These are phyloP conservation scores for Hymenoscyphus scutula DNA, from an alignment of 2,329 filamentous ascomycete species.

Conservation along the genomic window DNA sequence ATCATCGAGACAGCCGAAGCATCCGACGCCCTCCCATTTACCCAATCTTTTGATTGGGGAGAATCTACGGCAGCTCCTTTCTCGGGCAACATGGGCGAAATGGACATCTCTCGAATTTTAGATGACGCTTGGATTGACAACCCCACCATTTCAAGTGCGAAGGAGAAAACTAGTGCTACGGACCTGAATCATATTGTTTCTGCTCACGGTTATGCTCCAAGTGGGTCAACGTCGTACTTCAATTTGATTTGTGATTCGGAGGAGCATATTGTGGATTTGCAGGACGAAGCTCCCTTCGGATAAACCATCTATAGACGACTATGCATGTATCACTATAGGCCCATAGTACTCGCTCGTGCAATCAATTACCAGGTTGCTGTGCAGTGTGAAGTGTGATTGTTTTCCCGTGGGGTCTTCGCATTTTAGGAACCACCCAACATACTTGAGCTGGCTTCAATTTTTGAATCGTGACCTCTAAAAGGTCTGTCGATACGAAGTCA, in stretches of 20 bases:
- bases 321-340: not conserved
- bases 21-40: slow-evolving; percentile 39
- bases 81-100: slow-evolving; percentile 49
- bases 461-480: not conserved
- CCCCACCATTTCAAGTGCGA: slow-evolving; percentile 17
- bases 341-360: not conserved
- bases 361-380: not conserved
- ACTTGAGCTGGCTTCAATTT: not conserved
- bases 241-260: slow-evolving; percentile 28
- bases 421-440: not conserved
- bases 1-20: slow-evolving; percentile 27
- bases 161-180: slow-evolving; percentile 31
- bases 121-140: slow-evolving; percentile 44
- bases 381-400: not conserved
- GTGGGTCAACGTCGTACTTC: slow-evolving; percentile 23
- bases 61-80: slow-evolving; percentile 43
- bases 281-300: slow-evolving; percentile 9
- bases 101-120: slow-evolving; percentile 60
- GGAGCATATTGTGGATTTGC: slow-evolving; percentile 6
- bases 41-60: slow-evolving; percentile 45
- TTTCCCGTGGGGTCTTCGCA: not conserved
- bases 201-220: slow-evolving; percentile 24
- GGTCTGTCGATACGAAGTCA: not conserved
- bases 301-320: not conserved
- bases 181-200: slow-evolving; percentile 33